A percentile compares a stretch with the other conserved stretches of the same genome.
Evolutionary conservation across 208 protist genomes (phyloP).

Genomic region (Crithidia fasciculata): DNA sequence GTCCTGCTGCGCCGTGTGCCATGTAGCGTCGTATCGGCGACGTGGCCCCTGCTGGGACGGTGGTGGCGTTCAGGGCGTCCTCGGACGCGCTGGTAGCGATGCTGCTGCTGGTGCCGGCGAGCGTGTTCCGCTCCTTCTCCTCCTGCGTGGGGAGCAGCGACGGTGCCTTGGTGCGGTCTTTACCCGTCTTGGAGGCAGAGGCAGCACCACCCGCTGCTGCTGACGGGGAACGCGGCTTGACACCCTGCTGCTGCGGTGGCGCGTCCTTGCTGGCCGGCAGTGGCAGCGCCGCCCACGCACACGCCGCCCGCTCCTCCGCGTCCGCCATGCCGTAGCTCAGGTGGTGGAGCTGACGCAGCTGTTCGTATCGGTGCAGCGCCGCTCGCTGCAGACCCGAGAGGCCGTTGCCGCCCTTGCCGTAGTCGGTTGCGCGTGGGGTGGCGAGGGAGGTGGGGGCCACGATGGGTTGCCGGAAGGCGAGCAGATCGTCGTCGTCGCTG

Average conservation of each 20-base stretch:
- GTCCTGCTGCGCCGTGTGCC: neutral
- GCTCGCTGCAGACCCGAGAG: constrained; percentile 43
- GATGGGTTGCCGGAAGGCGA: neutral
- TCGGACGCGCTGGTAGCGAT: neutral
- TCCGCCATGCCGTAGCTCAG: constrained; percentile 33
- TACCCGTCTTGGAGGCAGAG: neutral
- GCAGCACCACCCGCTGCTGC: neutral
- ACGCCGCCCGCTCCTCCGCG: constrained; percentile 23
- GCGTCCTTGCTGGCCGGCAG: neutral
- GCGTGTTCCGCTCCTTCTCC: constrained; percentile 3
- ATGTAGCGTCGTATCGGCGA: constrained; percentile 22
- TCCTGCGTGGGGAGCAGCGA: neutral
- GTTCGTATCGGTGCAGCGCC: constrained; percentile 52
- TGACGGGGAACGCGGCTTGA: neutral
- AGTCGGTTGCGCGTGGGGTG: constrained; percentile 21
- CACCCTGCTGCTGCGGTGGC: neutral
- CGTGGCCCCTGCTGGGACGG: neutral
- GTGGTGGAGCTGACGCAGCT: constrained; percentile 45
- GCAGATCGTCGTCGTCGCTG: neutral
- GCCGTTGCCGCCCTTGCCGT: constrained; percentile 11
- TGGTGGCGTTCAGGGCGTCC: neutral
- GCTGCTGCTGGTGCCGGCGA: neutral
- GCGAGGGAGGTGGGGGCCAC: constrained; percentile 1
- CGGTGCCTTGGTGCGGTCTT: neutral
- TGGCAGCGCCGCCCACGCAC: constrained; percentile 11